These are phyloP conservation scores for Ammopiptanthus mongolicus DNA, from an alignment of 306 rosid species.

Conservation along the genomic window DNA sequence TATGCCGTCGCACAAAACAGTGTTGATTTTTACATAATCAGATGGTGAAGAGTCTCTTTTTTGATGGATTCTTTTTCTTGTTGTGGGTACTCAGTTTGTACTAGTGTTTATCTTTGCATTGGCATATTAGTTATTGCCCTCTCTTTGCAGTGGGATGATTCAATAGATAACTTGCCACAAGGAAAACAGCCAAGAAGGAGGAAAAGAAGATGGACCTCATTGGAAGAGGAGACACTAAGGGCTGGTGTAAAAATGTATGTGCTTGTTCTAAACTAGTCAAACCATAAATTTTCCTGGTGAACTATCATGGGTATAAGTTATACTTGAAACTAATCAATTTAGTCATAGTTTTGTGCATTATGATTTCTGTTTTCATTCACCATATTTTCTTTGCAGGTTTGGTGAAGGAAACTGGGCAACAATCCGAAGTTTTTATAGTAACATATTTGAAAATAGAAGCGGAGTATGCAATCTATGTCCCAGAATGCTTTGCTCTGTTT, in stretches of 20 bases:
- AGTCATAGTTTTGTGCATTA: neutral
- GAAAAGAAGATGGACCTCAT: constrained; percentile 57
- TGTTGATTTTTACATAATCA: neutral
- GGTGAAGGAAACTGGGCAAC: constrained; percentile 74
- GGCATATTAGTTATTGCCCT: neutral
- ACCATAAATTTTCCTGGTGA: neutral
- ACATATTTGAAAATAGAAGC: constrained; percentile 58
- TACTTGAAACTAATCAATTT: neutral
- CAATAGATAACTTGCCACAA: constrained; percentile 40
- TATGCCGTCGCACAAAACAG: neutral
- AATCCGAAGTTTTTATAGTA: constrained; percentile 42
- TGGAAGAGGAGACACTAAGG: constrained; percentile 75
- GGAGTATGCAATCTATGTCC: constrained; percentile 43
- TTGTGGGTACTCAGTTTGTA: neutral
- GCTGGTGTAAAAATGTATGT: constrained; percentile 60
- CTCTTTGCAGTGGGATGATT: constrained; percentile 67
- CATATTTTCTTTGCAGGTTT: constrained; percentile 45
- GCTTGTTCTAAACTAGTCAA: constrained; percentile 8
- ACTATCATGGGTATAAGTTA: constrained; percentile 1
- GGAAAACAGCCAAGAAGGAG: constrained; percentile 36
- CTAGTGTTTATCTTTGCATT: neutral
- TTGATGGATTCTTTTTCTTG: neutral
- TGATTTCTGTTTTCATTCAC: constrained; percentile 17
- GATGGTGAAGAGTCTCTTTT: neutral
- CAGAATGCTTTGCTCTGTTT: constrained; percentile 2